Conservation (phyloP, 2,329 filamentous ascomycete species). For the Fusarium floridanum region DNA sequence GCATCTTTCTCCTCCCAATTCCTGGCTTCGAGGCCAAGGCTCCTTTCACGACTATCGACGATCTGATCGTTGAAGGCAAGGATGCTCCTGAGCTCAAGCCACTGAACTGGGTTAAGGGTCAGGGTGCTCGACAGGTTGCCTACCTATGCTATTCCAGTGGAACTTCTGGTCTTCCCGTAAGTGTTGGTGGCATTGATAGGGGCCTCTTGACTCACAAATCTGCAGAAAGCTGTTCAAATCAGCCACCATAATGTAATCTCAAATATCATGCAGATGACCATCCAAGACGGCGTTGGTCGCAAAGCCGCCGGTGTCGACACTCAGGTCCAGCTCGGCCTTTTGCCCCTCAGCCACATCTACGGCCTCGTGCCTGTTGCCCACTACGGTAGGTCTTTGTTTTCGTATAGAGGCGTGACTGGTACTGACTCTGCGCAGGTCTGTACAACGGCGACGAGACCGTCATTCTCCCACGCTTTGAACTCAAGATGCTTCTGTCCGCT, state of each 20-base stretch:
- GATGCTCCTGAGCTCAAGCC: constrained; percentile 65
- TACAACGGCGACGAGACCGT: constrained; percentile 82
- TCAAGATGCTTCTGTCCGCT: constrained; percentile 71
- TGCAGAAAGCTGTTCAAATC: constrained; percentile 85
- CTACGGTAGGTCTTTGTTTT: constrained; percentile 17
- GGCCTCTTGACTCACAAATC: constrained; percentile 6
- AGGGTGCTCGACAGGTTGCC: constrained; percentile 76
- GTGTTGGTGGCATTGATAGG: constrained; percentile 28
- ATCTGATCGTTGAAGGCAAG: constrained; percentile 73
- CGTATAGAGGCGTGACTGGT: constrained; percentile 50
- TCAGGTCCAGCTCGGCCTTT: constrained; percentile 72
- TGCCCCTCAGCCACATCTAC: constrained; percentile 88
- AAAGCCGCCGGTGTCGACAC: constrained; percentile 54
- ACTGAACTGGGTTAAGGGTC: constrained; percentile 72
- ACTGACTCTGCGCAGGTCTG: constrained; percentile 54
- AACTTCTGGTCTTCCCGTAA: constrained; percentile 81
- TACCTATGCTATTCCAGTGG: constrained; percentile 86
- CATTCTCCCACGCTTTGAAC: constrained; percentile 81
- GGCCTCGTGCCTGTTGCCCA: constrained; percentile 76
- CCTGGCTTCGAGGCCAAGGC: constrained; percentile 66
- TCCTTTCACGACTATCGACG: constrained; percentile 73
- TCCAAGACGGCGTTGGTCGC: constrained; percentile 58
- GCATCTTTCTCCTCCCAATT: constrained; percentile 77
- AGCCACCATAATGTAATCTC: constrained; percentile 84
- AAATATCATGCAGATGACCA: constrained; percentile 74